Evolutionary conservation across 148 eudicot genomes (phyloP).

Genomic region (Amaranthus cruentus): DNA sequence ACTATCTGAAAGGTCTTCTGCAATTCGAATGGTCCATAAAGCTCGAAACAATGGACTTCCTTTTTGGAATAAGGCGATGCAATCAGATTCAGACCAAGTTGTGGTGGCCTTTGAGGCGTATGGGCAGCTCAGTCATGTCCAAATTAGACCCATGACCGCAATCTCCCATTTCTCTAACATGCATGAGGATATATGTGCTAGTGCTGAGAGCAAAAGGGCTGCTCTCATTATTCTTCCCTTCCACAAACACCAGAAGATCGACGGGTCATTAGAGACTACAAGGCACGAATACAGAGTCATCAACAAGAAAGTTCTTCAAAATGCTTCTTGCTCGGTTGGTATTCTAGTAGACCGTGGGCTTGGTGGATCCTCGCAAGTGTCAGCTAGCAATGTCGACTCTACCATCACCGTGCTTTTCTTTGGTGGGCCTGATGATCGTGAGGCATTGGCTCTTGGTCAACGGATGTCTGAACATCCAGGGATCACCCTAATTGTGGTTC

Average conservation of each 20-base stretch:
- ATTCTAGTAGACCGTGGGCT: conserved; percentile 77
- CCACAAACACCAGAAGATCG: conserved; percentile 67
- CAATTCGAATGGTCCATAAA: conserved; percentile 79
- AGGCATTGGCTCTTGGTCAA: conserved; percentile 60
- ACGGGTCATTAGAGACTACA: conserved; percentile 64
- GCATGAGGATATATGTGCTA: conserved; percentile 64
- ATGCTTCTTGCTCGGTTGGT: conserved; percentile 73
- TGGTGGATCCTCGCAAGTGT: conserved; percentile 63
- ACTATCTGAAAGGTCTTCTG: conserved; percentile 77
- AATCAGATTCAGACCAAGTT: conserved; percentile 43
- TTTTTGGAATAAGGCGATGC: conserved; percentile 51
- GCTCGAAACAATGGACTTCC: conserved; percentile 65
- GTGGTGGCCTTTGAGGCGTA: conserved; percentile 78
- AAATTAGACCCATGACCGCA: conserved; percentile 65
- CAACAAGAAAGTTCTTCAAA: conserved; percentile 45
- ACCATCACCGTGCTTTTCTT: conserved; percentile 46
- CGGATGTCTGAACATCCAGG: conserved; percentile 87
- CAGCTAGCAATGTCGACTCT: conserved; percentile 69
- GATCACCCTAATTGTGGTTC: conserved; percentile 44
- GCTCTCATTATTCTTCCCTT: conserved; percentile 67
- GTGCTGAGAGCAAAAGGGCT: conserved; percentile 55
- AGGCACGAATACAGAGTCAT: conserved; percentile 47
- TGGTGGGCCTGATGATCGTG: conserved; percentile 78
- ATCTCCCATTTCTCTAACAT: conserved; percentile 53
- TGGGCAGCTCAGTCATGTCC: conserved; percentile 57